Conservation (phyloP, 1,284 basidiomycete species). For the Somion occarium region DNA sequence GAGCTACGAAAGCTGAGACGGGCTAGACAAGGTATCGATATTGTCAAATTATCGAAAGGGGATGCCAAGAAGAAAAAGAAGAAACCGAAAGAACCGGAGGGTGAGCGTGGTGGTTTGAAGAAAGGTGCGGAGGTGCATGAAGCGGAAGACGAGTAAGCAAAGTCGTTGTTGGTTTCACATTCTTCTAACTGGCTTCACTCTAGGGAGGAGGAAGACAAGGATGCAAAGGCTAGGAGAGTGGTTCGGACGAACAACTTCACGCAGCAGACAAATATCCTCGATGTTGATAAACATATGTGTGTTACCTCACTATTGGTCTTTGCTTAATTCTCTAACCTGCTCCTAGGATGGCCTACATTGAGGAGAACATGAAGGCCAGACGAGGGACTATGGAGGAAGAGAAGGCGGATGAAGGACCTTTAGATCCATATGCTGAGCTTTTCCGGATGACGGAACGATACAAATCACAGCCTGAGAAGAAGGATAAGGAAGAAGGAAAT, state of each 20-base stretch:
- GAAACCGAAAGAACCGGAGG: conserved; percentile 45
- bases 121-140: conserved; percentile 35
- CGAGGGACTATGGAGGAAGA: conserved; percentile 49
- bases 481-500: conserved; percentile 76
- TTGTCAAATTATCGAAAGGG: conserved; percentile 79
- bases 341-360: conserved; percentile 96
- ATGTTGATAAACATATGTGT: conserved; percentile 98
- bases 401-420: conserved; percentile 38
- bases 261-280: conserved; percentile 91
- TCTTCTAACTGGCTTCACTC: conserved; percentile 11
- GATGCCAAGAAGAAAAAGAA: conserved; percentile 72
- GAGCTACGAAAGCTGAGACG: conserved; percentile 79
- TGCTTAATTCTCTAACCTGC: background rate
- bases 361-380: conserved; percentile 85
- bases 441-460: conserved; percentile 75
- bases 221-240: conserved; percentile 66
- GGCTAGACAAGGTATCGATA: conserved; percentile 81
- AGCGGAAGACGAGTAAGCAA: conserved; percentile 63
- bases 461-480: conserved; percentile 54
- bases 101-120: conserved; percentile 51
- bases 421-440: conserved; percentile 79
- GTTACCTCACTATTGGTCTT: conserved; percentile 21
- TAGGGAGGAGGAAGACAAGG: conserved; percentile 60
- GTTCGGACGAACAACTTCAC: conserved; percentile 93
- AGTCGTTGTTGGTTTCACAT: background rate